Evolutionary conservation across 2,329 filamentous ascomycete genomes (phyloP), one percentile per base, ranked within the genome.

Genomic region (Colletotrichum viniferum): DNA sequence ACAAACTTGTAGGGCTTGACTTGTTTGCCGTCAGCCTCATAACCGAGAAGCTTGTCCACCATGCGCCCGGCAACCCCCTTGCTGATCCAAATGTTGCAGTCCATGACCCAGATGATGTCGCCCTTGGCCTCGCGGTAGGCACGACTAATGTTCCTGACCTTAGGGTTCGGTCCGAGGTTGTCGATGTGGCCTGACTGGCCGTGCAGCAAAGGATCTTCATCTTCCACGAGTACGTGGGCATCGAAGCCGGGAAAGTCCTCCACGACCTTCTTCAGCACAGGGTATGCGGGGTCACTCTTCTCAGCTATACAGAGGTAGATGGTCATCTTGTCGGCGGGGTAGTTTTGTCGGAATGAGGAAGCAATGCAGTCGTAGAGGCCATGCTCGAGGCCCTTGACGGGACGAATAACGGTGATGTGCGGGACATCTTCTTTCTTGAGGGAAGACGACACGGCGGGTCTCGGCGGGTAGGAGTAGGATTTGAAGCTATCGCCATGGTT

Each of bases 41-140:
- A 92, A 2, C 97, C 97, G 81, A 92, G 93, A 2, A 99, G 88
- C 82, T 92, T 93, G 82, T 98, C 95, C 9, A 98, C 95, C 94
- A 98, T 97, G 71, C 96, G 92, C 1, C 94, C 95, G 63, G 94
- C 92, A 1, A 95, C 95, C 13, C 94, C 94, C 58, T 88, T 92
- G 7, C 92, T 92, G 43, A 98, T 90, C 97, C 97, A 99, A 67
- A 99, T 92, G 81, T 99, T 99, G 86, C 96, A 98, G 85, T 99
- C 97, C 24, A 98, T 90, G 66, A 98, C 93, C 97, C 97, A 99
- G 26, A 99, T 89, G 30, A 98, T 90, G 81, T 98, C 96, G 2
- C 94, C 94, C 77, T 93, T 93, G 3, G 96, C 95, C 81, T 98
- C 96, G 32, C 96, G 88, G 82, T 98, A 99, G 4, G 95, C 96